These are phyloP conservation scores for Aspergillus sp. DNA, from an alignment of 2,329 filamentous ascomycete species.

Conservation along the genomic window DNA sequence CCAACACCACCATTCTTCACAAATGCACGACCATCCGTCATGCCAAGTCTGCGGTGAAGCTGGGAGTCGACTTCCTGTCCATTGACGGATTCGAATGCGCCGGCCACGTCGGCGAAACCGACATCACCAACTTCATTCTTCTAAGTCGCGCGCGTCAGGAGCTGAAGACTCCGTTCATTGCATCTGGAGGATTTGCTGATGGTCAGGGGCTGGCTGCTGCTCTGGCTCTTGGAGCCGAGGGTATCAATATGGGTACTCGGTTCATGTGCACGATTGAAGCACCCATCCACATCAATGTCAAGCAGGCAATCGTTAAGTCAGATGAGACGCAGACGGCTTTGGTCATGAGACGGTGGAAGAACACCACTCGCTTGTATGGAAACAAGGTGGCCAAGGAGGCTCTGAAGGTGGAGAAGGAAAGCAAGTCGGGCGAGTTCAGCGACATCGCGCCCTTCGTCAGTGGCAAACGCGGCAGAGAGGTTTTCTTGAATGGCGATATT, in stretches of 20 bases:
- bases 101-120: constrained; percentile 60
- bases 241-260: constrained; percentile 97
- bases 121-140: constrained; percentile 62
- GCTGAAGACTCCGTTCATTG: constrained; percentile 87
- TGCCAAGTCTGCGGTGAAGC: constrained; percentile 84
- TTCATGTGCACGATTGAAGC: constrained; percentile 97
- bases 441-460: constrained; percentile 86
- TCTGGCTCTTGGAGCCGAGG: constrained; percentile 83
- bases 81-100: constrained; percentile 99
- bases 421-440: constrained; percentile 80
- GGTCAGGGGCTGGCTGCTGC: constrained; percentile 91
- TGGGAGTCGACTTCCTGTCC: constrained; percentile 93
- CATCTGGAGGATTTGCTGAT: constrained; percentile 92
- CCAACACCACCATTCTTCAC: constrained; percentile 78
- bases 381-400: constrained; percentile 86
- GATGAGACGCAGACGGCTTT: constrained; percentile 90
- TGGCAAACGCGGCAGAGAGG: constrained; percentile 85
- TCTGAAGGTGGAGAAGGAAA: constrained; percentile 79
- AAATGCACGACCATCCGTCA: constrained; percentile 98
- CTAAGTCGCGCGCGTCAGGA: constrained; percentile 81
- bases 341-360: constrained; percentile 86
- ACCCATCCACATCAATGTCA: constrained; percentile 90
- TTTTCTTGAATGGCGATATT: constrained; percentile 88
- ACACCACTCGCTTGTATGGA: constrained; percentile 83
- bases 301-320: constrained; percentile 84